Evolutionary conservation across 2,329 filamentous ascomycete species (phyloP).

Genomic region (Cylindrodendrum hubeiense): DNA sequence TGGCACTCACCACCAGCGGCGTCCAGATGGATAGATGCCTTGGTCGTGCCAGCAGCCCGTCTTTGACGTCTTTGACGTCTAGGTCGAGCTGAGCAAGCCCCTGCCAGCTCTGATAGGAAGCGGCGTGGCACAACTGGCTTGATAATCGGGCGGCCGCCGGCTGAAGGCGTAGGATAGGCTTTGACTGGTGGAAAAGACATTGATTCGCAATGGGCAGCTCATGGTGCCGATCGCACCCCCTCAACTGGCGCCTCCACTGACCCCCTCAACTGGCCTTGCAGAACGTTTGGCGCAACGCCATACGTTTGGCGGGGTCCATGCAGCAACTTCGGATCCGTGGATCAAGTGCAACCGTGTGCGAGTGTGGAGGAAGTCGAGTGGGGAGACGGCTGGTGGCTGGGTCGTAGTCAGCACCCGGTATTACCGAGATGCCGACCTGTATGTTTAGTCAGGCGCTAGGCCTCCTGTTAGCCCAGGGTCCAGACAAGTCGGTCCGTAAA

Average conservation of each 20-base stretch:
- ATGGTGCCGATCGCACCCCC: constrained; percentile 13
- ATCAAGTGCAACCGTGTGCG: not conserved
- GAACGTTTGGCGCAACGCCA: constrained; percentile 4
- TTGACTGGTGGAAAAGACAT: constrained; percentile 19
- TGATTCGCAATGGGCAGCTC: constrained; percentile 4
- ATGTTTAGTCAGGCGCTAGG: constrained; percentile 2
- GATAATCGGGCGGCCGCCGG: constrained; percentile 18
- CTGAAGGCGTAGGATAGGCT: constrained; percentile 9
- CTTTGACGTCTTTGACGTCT: not conserved
- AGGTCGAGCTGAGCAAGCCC: not conserved
- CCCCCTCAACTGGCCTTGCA: constrained; percentile 17
- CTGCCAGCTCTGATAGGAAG: not conserved
- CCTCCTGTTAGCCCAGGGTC: not conserved
- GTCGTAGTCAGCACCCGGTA: constrained; percentile 6
- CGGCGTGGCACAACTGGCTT: constrained; percentile 19
- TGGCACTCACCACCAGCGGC: constrained; percentile 7
- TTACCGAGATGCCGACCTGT: constrained; percentile 18
- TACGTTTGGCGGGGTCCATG: constrained; percentile 17
- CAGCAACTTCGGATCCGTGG: constrained; percentile 15
- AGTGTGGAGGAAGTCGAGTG: not conserved
- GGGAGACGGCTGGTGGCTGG: constrained; percentile 13
- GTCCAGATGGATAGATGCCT: constrained; percentile 1
- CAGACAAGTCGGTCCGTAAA: constrained; percentile 12
- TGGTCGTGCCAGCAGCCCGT: not conserved
- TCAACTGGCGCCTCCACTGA: constrained; percentile 3